Percentiles rank a stretch among this genome's conserved stretches.
These are phyloP conservation scores for Eleusine indica DNA, from an alignment of 176 grass and related monocot species.

Conservation along the genomic window DNA sequence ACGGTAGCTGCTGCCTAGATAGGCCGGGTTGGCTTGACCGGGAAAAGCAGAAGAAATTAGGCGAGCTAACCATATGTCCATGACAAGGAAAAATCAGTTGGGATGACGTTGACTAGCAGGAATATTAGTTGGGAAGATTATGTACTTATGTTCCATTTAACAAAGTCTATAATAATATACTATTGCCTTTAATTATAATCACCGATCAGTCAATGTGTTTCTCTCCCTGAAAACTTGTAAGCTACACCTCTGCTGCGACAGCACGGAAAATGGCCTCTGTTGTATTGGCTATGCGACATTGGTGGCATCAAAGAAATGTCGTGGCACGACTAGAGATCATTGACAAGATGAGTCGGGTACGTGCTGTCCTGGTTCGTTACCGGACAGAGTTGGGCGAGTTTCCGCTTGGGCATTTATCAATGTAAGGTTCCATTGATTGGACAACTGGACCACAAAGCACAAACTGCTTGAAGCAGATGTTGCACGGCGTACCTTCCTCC, in stretches of 20 bases:
- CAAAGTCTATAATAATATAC: neutral
- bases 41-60: conserved; percentile 14
- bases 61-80: conserved; percentile 15
- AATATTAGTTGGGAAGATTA: neutral
- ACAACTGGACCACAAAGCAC: neutral
- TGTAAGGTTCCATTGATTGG: neutral
- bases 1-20: neutral
- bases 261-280: neutral
- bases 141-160: neutral
- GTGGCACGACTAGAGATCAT: neutral
- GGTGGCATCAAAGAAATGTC: neutral
- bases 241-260: neutral
- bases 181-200: neutral
- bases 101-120: neutral
- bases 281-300: neutral
- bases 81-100: neutral
- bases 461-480: neutral
- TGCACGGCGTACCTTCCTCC: neutral
- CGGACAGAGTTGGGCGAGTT: neutral
- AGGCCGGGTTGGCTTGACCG: neutral
- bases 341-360: neutral
- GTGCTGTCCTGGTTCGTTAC: neutral
- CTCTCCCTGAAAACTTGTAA: neutral
- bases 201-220: neutral
- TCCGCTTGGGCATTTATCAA: neutral